phyloP scores from a whole-genome alignment of 2,329 filamentous ascomycete genomes.

The Teratosphaeria gauchensis region DNA sequence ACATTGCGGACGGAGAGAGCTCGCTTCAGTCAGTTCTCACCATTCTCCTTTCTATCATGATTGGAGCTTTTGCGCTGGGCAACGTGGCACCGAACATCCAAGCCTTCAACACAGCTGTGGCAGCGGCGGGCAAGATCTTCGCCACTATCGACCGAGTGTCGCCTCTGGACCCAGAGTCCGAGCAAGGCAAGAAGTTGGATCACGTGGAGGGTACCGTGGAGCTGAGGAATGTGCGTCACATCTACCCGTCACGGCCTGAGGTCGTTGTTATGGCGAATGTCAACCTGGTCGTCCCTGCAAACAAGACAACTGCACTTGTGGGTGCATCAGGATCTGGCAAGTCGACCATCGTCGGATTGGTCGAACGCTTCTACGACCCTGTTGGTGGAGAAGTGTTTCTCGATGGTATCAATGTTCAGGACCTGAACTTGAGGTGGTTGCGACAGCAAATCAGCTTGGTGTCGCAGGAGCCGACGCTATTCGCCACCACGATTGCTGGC shows the following conservation, averaged over 20 bases:
- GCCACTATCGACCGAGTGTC: conserved; percentile 84
- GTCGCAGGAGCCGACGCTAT: conserved; percentile 85
- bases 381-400: conserved; percentile 69
- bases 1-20: conserved; percentile 57
- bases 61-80: conserved; percentile 83
- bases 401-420: conserved; percentile 73
- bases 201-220: conserved; percentile 68
- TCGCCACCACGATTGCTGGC: conserved; percentile 76
- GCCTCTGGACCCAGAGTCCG: conserved; percentile 66
- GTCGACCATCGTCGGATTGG: conserved; percentile 83
- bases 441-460: conserved; percentile 88
- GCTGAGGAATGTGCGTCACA: conserved; percentile 75
- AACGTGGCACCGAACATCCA: conserved; percentile 79
- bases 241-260: conserved; percentile 88
- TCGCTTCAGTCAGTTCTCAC: conserved; percentile 65
- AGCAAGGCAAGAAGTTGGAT: conserved; percentile 63
- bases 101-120: conserved; percentile 73
- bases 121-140: conserved; percentile 85
- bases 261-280: conserved; percentile 82
- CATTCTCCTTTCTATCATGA: conserved; percentile 83
- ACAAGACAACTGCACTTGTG: conserved; percentile 86
- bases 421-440: conserved; percentile 79
- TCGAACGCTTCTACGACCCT: conserved; percentile 90
- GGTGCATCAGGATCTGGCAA: conserved; percentile 93
- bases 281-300: conserved; percentile 68